A percentile compares a stretch with the other conserved stretches of the same genome.
Evolutionary conservation across 805 yeast genomes (phyloP).

Genomic region (Kuraishia hungarica): DNA sequence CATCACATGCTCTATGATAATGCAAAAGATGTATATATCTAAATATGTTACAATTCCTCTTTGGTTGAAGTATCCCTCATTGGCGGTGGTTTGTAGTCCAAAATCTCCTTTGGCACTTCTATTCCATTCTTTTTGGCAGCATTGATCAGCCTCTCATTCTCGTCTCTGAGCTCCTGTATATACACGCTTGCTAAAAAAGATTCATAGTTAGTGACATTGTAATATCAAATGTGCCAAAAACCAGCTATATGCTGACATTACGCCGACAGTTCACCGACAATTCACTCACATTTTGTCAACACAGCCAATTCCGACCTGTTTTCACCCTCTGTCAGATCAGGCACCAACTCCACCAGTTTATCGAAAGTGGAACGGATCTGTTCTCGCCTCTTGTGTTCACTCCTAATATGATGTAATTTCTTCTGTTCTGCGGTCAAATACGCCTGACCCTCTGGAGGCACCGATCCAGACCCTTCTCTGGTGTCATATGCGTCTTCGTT

Average conservation of each 20-base stretch:
- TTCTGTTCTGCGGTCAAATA: slow-evolving; percentile 22
- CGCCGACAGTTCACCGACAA: too few relatives aligned
- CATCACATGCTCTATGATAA: background rate
- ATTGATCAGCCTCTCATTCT: slow-evolving; percentile 36
- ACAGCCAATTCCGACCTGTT: slow-evolving; percentile 76
- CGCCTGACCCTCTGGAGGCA: background rate
- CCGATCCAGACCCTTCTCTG: background rate
- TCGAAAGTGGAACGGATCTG: slow-evolving; percentile 81
- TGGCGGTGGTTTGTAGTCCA: background rate
- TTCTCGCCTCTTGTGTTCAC: slow-evolving; percentile 79
- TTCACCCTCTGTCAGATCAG: slow-evolving; percentile 59
- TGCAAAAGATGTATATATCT: too few relatives aligned
- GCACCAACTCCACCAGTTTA: slow-evolving; percentile 64
- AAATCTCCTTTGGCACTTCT: slow-evolving; percentile 27
- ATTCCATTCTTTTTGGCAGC: slow-evolving; percentile 29
- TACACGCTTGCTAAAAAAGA: slow-evolving; percentile 35
- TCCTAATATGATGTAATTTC: slow-evolving; percentile 28
- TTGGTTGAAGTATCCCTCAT: background rate
- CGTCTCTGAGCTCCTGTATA: slow-evolving; percentile 39
- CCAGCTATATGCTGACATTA: too few relatives aligned
- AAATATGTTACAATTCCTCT: background rate
- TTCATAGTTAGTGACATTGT: background rate
- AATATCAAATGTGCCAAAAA: background rate
- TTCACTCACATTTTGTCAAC: slow-evolving; percentile 38
- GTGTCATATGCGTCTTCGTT: background rate